These are phyloP conservation scores for Aegilops umbellulata DNA, from an alignment of 176 grass and related monocot genomes.

Conservation along the genomic window DNA sequence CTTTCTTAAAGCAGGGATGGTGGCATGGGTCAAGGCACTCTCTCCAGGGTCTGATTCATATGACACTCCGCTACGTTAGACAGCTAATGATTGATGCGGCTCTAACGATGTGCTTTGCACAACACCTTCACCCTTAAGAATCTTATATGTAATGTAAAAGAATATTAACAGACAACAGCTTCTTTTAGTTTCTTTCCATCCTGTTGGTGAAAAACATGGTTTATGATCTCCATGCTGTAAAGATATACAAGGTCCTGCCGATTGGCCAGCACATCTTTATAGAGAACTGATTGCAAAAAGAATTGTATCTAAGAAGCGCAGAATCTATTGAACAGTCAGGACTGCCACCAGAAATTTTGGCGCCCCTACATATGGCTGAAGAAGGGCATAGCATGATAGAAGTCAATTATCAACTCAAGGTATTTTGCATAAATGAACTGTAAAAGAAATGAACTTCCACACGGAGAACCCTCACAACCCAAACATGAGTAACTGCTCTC, in stretches of 20 bases:
- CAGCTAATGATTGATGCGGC: slow-evolving; percentile 1
- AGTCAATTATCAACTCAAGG: neutral
- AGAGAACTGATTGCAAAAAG: slow-evolving; percentile 2
- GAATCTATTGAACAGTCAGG: neutral
- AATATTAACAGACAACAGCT: slow-evolving; percentile 16
- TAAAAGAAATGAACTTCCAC: neutral
- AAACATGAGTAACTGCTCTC: neutral
- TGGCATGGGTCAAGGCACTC: neutral
- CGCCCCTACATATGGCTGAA: neutral
- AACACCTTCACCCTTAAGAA: neutral
- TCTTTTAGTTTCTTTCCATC: slow-evolving; percentile 1
- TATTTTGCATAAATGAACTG: neutral
- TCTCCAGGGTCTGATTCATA: neutral
- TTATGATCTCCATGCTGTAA: neutral
- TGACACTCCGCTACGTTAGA: neutral
- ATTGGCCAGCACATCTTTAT: neutral
- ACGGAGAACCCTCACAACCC: neutral
- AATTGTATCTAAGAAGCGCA: neutral
- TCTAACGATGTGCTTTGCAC: neutral
- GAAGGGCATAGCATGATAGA: neutral
- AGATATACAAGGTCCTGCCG: neutral
- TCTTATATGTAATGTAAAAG: neutral
- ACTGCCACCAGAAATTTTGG: neutral
- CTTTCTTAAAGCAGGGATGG: neutral
- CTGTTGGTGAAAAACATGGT: neutral